Percentiles rank a stretch among this genome's conserved stretches.
Evolutionary conservation across 2,329 filamentous ascomycete genomes (phyloP).

Genomic region (Teratosphaeria epicoccoides): DNA sequence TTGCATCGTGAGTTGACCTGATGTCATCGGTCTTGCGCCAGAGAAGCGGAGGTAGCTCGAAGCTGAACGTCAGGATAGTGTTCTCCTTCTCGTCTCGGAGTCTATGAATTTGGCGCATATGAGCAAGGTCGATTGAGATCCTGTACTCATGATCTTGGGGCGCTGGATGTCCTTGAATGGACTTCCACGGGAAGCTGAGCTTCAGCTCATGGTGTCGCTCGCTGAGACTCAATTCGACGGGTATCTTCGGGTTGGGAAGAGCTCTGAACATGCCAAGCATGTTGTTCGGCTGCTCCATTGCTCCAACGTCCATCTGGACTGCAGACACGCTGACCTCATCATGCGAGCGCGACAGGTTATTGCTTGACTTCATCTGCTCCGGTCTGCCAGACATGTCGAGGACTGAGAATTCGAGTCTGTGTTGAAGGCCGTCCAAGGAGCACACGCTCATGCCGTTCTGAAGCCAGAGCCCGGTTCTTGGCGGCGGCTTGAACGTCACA

Average conservation of each 20-base stretch:
- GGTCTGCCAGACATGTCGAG: neutral
- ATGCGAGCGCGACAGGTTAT: neutral
- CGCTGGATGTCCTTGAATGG: neutral
- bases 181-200: neutral
- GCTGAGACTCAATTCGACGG: neutral
- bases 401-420: neutral
- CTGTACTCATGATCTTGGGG: slow-evolving; percentile 21
- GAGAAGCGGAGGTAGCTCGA: slow-evolving; percentile 27
- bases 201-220: neutral
- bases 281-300: neutral
- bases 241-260: neutral
- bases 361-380: neutral
- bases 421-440: neutral
- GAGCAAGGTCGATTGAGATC: slow-evolving; percentile 36
- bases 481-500: neutral
- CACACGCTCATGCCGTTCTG: neutral
- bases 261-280: neutral
- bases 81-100: slow-evolving; percentile 16
- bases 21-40: slow-evolving; percentile 15
- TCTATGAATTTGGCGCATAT: slow-evolving; percentile 30
- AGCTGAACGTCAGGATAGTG: slow-evolving; percentile 23
- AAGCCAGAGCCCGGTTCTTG: neutral
- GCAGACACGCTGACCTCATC: neutral
- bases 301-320: neutral
- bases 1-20: slow-evolving; percentile 30